Evolutionary conservation across 192 early-diverging fungal genomes (phyloP).

Genomic region (Coemansia sp.): DNA sequence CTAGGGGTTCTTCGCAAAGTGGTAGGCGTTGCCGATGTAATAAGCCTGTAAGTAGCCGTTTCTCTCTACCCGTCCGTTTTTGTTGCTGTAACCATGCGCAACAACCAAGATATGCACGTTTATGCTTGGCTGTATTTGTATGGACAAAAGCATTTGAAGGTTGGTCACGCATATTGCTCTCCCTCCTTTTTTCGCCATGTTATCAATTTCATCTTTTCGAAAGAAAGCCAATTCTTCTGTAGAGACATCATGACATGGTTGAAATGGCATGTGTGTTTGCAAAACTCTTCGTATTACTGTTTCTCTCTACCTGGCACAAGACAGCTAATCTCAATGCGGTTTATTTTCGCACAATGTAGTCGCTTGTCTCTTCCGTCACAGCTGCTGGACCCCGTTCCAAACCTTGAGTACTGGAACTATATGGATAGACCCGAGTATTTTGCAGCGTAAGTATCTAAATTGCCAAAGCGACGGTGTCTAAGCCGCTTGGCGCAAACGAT

Average conservation of each 20-base stretch:
- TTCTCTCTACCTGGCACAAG: neutral
- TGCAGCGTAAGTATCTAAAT: conserved; percentile 44
- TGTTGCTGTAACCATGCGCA: too few species aligned
- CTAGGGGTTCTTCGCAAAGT: conserved; percentile 64
- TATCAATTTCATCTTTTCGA: too few species aligned
- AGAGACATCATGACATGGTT: too few species aligned
- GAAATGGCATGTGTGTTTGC: neutral
- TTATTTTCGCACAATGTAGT: conserved; percentile 21
- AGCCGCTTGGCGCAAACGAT: neutral
- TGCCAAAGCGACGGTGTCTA: neutral
- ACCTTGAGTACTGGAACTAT: conserved; percentile 77
- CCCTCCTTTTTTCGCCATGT: too few species aligned
- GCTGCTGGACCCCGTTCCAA: conserved; percentile 68
- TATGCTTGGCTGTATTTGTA: neutral
- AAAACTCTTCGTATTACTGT: neutral
- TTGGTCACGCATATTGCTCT: too few species aligned
- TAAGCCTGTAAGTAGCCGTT: conserved; percentile 47
- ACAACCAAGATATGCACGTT: too few species aligned
- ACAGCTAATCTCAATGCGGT: neutral
- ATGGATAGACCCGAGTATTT: conserved; percentile 77
- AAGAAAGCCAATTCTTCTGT: too few species aligned
- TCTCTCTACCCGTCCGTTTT: neutral
- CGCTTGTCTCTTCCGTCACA: conserved; percentile 72
- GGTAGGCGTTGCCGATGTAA: conserved; percentile 68
- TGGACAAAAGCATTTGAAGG: too few species aligned